Percentiles rank a stretch among this genome's conserved stretches.
phyloP scores from a whole-genome alignment of 495 filamentous ascomycete species.

The Penicillium mononematosum region DNA sequence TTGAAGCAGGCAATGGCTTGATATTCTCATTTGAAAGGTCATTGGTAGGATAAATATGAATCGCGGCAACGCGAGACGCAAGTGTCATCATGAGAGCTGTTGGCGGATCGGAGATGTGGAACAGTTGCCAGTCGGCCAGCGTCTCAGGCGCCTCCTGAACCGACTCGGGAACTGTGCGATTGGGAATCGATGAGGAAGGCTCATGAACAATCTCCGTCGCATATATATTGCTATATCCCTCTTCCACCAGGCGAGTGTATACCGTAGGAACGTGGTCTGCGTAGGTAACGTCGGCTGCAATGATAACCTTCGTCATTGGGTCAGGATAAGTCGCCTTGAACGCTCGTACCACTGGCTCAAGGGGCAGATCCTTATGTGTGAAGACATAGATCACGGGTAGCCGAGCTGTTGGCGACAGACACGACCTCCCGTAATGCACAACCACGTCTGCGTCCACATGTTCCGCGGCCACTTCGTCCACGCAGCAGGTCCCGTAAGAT shows the following conservation, averaged over 20 bases:
- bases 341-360: slow-evolving; percentile 53
- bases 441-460: slow-evolving; percentile 89
- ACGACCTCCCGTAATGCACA: slow-evolving; percentile 92
- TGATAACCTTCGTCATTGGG: slow-evolving; percentile 60
- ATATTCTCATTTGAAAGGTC: slow-evolving; percentile 30
- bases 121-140: slow-evolving; percentile 71
- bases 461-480: slow-evolving; percentile 95
- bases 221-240: slow-evolving; percentile 69
- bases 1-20: slow-evolving; percentile 49
- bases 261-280: slow-evolving; percentile 63
- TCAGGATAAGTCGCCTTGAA: slow-evolving; percentile 71
- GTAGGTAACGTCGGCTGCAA: slow-evolving; percentile 91
- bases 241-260: slow-evolving; percentile 44
- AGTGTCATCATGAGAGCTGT: slow-evolving; percentile 83
- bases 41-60: slow-evolving; percentile 75
- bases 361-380: slow-evolving; percentile 64
- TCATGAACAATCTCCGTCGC: slow-evolving; percentile 72
- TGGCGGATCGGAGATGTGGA: slow-evolving; percentile 87
- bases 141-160: slow-evolving; percentile 48
- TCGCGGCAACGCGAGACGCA: slow-evolving; percentile 70
- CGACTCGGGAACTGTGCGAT: slow-evolving; percentile 62
- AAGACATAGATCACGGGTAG: slow-evolving; percentile 93
- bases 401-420: slow-evolving; percentile 84
- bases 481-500: slow-evolving; percentile 94
- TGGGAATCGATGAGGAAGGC: slow-evolving; percentile 80